phyloP scores from a whole-genome alignment of 2,329 filamentous ascomycete genomes.

The Colletotrichum liaoningense region DNA sequence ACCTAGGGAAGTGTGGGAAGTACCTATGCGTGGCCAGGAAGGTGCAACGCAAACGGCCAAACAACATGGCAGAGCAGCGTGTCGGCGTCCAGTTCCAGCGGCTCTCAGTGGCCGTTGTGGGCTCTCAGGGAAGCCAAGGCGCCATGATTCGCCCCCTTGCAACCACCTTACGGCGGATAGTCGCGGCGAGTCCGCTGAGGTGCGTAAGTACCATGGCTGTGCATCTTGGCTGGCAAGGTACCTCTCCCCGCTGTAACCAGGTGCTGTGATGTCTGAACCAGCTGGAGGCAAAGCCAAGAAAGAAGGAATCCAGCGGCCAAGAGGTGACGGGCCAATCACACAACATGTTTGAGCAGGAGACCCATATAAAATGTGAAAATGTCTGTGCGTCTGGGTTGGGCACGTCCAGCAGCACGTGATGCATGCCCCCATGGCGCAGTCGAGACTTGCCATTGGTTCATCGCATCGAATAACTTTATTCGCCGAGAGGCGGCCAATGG shows the following conservation, averaged over 20 bases:
- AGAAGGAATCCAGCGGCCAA: background rate
- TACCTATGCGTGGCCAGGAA: background rate
- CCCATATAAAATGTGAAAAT: background rate
- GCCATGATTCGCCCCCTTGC: conserved; percentile 8
- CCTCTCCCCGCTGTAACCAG: conserved; percentile 11
- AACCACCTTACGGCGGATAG: background rate
- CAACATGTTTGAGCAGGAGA: background rate
- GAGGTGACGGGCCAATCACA: conserved; percentile 12
- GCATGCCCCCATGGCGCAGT: conserved; percentile 14
- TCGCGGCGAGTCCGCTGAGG: conserved; percentile 25
- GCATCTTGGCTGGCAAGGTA: conserved; percentile 25
- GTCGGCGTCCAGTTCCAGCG: background rate
- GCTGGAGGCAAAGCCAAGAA: conserved; percentile 16
- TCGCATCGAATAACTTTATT: conserved; percentile 31
- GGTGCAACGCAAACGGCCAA: conserved; percentile 29
- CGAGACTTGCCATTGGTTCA: conserved; percentile 1
- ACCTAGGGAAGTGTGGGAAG: no score
- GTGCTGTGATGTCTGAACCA: background rate
- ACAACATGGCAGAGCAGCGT: background rate
- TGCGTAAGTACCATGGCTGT: conserved; percentile 30
- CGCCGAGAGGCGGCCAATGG: conserved; percentile 16
- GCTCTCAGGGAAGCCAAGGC: conserved; percentile 25
- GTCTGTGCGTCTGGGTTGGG: background rate
- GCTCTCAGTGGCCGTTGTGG: conserved; percentile 18
- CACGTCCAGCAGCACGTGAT: conserved; percentile 21